These are phyloP conservation scores for Solanum pimpinellifolium DNA, from an alignment of 257 asterid genomes.

Conservation along the genomic window DNA sequence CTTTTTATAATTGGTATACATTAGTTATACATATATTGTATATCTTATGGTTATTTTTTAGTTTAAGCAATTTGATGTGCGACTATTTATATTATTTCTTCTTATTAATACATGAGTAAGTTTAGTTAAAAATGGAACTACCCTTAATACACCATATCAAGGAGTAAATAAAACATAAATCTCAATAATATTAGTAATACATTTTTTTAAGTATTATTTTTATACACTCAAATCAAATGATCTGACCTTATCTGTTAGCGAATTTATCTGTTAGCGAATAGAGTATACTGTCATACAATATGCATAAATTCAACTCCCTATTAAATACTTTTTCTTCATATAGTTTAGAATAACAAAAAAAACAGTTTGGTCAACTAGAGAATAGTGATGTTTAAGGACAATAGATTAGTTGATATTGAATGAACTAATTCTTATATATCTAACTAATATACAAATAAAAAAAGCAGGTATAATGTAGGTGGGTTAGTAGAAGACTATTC, in stretches of 20 bases:
- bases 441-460: not conserved
- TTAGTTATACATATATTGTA: not conserved
- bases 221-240: not conserved
- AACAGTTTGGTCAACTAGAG: not conserved
- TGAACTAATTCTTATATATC: not conserved
- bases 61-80: not conserved
- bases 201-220: not conserved
- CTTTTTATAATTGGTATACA: not conserved
- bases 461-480: slow-evolving; percentile 28
- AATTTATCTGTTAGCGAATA: not conserved
- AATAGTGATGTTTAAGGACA: not conserved
- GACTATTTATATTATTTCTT: not conserved
- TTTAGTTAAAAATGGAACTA: not conserved
- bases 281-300: not conserved
- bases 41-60: not conserved
- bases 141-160: not conserved
- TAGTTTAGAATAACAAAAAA: not conserved
- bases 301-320: not conserved
- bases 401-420: not conserved
- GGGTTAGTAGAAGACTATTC: slow-evolving; percentile 15
- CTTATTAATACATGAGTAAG: not conserved
- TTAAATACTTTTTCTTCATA: not conserved
- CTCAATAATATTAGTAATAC: not conserved
- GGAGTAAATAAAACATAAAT: not conserved
- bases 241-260: not conserved